Evolutionary conservation across 345 rosid genomes (phyloP).

Genomic region (Eutrema japonicum): DNA sequence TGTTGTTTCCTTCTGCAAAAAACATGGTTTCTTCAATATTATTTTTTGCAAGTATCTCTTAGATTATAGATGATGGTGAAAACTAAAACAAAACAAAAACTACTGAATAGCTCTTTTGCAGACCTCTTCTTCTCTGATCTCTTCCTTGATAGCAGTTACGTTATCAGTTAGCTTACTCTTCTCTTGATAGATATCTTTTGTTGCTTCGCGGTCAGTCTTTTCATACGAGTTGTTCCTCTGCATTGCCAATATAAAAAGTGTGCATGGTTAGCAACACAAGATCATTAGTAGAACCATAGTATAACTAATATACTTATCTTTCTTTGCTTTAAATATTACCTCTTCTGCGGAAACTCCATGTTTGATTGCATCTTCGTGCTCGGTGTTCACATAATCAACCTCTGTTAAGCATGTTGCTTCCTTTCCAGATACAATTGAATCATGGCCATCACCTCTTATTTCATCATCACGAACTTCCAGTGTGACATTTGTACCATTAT

Average conservation of each 20-base stretch:
- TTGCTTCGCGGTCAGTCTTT: slow-evolving; percentile 38
- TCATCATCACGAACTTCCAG: neutral
- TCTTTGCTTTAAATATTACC: slow-evolving; percentile 47
- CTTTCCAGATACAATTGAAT: neutral
- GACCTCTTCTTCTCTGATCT: slow-evolving; percentile 47
- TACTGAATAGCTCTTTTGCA: slow-evolving; percentile 13
- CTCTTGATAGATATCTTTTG: slow-evolving; percentile 42
- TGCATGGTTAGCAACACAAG: neutral
- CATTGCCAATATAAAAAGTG: slow-evolving; percentile 7
- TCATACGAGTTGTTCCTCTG: slow-evolving; percentile 44
- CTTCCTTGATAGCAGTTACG: slow-evolving; percentile 14
- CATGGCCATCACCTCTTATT: slow-evolving; percentile 12
- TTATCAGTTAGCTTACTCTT: slow-evolving; percentile 31
- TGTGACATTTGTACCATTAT: neutral
- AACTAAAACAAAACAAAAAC: neutral
- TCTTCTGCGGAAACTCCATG: slow-evolving; percentile 28
- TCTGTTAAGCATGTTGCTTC: slow-evolving; percentile 33
- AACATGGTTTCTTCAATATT: neutral
- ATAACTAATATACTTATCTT: neutral
- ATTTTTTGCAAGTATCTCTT: slow-evolving; percentile 21
- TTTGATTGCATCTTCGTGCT: slow-evolving; percentile 36
- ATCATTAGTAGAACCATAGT: neutral
- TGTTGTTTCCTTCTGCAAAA: slow-evolving; percentile 37
- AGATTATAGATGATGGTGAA: slow-evolving; percentile 8
- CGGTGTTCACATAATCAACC: slow-evolving; percentile 30